Conservation (phyloP, 2,329 filamentous ascomycete species). For the Ceratocystis albifundus region DNA sequence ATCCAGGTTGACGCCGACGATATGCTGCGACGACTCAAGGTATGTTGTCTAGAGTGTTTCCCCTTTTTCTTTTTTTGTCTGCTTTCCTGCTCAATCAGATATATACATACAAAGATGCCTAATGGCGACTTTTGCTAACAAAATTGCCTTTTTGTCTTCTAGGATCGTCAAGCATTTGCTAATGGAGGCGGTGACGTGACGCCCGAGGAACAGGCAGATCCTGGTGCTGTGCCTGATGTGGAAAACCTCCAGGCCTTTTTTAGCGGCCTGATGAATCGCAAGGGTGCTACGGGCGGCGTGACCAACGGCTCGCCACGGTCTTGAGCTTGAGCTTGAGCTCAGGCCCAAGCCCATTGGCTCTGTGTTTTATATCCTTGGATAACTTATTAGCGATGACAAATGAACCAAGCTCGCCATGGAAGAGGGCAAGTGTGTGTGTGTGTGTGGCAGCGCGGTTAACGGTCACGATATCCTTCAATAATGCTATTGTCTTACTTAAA, state of each 20-base stretch:
- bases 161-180: conserved; percentile 48
- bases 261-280: conserved; percentile 47
- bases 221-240: conserved; percentile 18
- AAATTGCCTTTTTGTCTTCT: not conserved
- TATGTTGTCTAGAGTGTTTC: conserved; percentile 32
- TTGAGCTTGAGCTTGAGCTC: not conserved
- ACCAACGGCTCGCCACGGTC: conserved; percentile 18
- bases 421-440: no score
- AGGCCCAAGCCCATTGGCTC: no score
- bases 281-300: conserved; percentile 26
- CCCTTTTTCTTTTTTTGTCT: not conserved
- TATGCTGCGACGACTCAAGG: conserved; percentile 77
- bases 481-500: not conserved
- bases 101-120: not conserved
- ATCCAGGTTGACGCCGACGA: conserved; percentile 94
- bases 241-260: conserved; percentile 42
- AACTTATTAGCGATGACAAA: no score
- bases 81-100: not conserved
- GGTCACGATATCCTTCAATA: not conserved
- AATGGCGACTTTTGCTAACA: not conserved
- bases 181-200: conserved; percentile 16
- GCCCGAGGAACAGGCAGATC: conserved; percentile 15
- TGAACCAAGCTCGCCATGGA: no score
- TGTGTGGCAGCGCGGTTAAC: not conserved
- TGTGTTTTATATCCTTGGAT: no score